phyloP scores from a whole-genome alignment of 306 rosid species.

The Benincasa hispida region DNA sequence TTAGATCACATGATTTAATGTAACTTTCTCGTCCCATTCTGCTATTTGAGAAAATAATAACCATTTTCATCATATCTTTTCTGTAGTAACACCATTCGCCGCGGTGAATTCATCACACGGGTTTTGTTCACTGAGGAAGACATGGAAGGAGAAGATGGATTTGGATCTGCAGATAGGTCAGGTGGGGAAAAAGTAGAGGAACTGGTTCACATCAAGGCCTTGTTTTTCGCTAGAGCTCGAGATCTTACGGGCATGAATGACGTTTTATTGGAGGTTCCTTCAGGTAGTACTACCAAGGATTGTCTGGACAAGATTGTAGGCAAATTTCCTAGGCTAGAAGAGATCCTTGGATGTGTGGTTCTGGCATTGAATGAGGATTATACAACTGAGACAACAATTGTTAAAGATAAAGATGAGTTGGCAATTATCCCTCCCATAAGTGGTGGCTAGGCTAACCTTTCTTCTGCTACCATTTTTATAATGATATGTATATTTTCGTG shows the following conservation, averaged over 20 bases:
- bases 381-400: conserved; percentile 36
- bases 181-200: conserved; percentile 5
- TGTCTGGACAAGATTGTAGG: conserved; percentile 52
- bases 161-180: conserved; percentile 9
- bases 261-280: conserved; percentile 46
- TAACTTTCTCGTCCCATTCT: not conserved
- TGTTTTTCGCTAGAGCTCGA: conserved; percentile 86
- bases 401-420: conserved; percentile 60
- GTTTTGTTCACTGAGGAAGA: not conserved
- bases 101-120: too few relatives aligned
- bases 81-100: not conserved
- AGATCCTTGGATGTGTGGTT: conserved; percentile 59
- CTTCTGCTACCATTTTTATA: not conserved
- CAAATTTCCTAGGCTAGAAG: conserved; percentile 58
- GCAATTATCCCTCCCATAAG: conserved; percentile 86
- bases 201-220: conserved; percentile 44
- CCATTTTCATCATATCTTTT: not conserved
- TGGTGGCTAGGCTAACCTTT: conserved; percentile 54
- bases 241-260: conserved; percentile 63
- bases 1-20: not conserved
- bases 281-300: conserved; percentile 58
- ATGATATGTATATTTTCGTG: too few relatives aligned
- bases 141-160: not conserved
- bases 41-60: not conserved
- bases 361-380: conserved; percentile 84